Evolutionary conservation across 441 rosid species (phyloP), one percentile per base, ranked within the genome.

Genomic region (Mallotus japonicus): DNA sequence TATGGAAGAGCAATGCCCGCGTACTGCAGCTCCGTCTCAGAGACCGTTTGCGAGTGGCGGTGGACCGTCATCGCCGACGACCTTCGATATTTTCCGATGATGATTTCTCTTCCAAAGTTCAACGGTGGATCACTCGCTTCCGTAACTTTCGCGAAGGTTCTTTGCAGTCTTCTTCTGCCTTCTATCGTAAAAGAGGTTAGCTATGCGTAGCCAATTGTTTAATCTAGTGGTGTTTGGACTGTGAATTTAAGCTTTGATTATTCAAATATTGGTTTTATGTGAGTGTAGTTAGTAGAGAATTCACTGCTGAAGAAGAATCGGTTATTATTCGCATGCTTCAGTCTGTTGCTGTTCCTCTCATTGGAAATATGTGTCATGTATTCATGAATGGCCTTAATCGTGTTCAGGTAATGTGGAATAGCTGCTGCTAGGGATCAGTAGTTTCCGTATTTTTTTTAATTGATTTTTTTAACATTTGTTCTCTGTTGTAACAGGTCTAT

Each of bases 311-410:
- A 65, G 97, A 88, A 71, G 97, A 89, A 69, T 92, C 96, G 22
- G 84, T 83, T 62, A 64, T 91, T 28, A 84, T 86, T 57, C 86
- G 84, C 66, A 83, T 89, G 89, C 87, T 90, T 82, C 97, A 87
- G 75, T 88, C 97, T 32, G 87, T 95, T 57, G 92, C 98, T 42
- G 88, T 88, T 82, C 99, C 99, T 62, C 84, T 95, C 15, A 66
- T 95, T 71, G 99, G 98, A 69, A 95, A 91, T 73, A 87, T 91
- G 81, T 95, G 99, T 73, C 92, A 95, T 80, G 91, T 95, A 70
- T 95, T 95, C 74, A 95, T 95, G 99, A 86, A 90, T 62, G 99
- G 98, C 56, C 84, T 95, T 46, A 95, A 95, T 79, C 89, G 81
- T 65, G 99, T 95, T 80, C 97, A 95, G 90, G 98, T 90, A 28